Percentiles rank a stretch among this genome's conserved stretches.
Conservation (phyloP, 73 alveolate genomes). For the Paramecium caudatum region DNA sequence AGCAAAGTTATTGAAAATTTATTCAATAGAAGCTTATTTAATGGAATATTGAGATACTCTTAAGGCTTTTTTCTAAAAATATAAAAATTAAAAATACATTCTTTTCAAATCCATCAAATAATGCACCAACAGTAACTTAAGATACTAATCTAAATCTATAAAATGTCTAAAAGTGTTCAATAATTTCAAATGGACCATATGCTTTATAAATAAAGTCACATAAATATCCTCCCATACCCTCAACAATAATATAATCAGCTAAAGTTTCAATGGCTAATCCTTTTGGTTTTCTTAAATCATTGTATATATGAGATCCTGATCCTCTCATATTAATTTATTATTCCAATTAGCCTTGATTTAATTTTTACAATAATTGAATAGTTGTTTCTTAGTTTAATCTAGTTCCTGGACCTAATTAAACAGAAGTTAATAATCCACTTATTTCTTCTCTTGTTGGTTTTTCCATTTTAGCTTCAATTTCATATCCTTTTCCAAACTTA, state of each 20-base stretch:
- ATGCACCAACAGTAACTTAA: slow-evolving; percentile 65
- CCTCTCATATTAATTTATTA: slow-evolving; percentile 46
- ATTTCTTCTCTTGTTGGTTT: slow-evolving; percentile 66
- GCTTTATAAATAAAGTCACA: slow-evolving; percentile 31
- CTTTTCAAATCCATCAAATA: slow-evolving; percentile 74
- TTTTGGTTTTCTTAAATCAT: slow-evolving; percentile 66
- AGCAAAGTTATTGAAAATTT: slow-evolving; percentile 79
- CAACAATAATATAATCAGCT: slow-evolving; percentile 70
- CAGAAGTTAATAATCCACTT: not conserved
- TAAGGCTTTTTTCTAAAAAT: slow-evolving; percentile 55
- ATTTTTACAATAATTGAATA: not conserved
- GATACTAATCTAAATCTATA: slow-evolving; percentile 74
- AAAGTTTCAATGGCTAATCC: slow-evolving; percentile 58
- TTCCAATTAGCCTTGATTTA: slow-evolving; percentile 14
- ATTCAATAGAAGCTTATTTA: slow-evolving; percentile 79
- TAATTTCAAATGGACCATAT: slow-evolving; percentile 64
- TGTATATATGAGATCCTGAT: slow-evolving; percentile 70
- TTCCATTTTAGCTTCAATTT: slow-evolving; percentile 84
- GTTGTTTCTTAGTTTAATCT: slow-evolving; percentile 68
- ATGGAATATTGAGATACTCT: slow-evolving; percentile 74
- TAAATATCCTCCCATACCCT: slow-evolving; percentile 58
- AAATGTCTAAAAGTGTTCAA: slow-evolving; percentile 76
- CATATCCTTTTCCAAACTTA: slow-evolving; percentile 93
- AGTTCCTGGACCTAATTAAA: not conserved
- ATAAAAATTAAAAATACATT: slow-evolving; percentile 19